Evolutionary conservation across 495 filamentous ascomycete genomes (phyloP).

Genomic region (Hypoxylon lienhwacheense): DNA sequence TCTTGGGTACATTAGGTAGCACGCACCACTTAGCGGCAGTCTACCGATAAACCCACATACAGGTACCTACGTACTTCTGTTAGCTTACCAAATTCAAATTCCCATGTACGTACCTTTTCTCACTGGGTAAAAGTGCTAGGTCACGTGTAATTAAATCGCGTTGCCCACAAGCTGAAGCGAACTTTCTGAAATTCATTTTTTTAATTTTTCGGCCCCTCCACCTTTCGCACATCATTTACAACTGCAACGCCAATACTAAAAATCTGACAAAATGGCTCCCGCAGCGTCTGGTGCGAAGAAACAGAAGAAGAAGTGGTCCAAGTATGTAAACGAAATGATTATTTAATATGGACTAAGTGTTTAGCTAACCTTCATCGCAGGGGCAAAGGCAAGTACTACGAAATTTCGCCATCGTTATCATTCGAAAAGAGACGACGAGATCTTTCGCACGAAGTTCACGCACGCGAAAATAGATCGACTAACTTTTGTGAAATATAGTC

Average conservation of each 20-base stretch:
- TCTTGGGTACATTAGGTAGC: not conserved
- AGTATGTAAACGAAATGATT: constrained; percentile 53
- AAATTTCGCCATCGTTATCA: constrained; percentile 20
- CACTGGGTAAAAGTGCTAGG: not conserved
- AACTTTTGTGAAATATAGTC: constrained; percentile 59
- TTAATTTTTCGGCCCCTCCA: constrained; percentile 46
- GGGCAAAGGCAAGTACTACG: constrained; percentile 38
- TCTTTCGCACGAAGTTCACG: constrained; percentile 8
- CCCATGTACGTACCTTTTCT: not conserved
- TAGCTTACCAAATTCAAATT: not conserved
- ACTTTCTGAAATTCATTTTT: constrained; percentile 38
- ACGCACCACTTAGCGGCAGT: not conserved
- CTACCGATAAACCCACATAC: too few relatives aligned
- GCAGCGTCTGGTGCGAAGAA: constrained; percentile 89
- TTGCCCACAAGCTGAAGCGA: constrained; percentile 37
- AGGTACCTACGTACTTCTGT: not conserved
- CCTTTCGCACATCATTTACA: constrained; percentile 41
- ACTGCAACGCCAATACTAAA: constrained; percentile 50
- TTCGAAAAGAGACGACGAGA: constrained; percentile 12
- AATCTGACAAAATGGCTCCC: constrained; percentile 64
- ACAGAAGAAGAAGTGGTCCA: constrained; percentile 99
- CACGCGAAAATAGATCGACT: constrained; percentile 21
- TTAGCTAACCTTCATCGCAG: constrained; percentile 34
- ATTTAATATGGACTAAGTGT: constrained; percentile 2
- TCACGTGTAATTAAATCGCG: constrained; percentile 25